Conservation (phyloP, 2,329 filamentous ascomycete genomes). For the Aspergillus sp. region DNA sequence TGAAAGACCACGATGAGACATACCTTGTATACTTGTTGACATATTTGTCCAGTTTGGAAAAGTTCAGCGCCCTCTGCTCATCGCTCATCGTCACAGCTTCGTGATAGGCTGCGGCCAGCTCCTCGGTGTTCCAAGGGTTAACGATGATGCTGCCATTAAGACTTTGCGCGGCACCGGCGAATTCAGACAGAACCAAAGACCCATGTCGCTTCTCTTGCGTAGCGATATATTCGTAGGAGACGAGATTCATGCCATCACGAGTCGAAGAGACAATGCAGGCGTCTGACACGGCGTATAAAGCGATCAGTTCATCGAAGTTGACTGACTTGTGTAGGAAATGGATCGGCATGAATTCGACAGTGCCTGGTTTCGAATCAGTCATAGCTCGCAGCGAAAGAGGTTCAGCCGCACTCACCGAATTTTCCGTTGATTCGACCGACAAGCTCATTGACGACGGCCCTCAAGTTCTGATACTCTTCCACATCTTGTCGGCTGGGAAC, state of each 20-base stretch:
- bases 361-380: constrained; percentile 57
- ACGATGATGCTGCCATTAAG: constrained; percentile 92
- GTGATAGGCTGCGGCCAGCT: constrained; percentile 89
- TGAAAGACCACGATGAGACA: constrained; percentile 15
- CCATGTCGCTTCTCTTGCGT: constrained; percentile 89
- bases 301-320: constrained; percentile 90
- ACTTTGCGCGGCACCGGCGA: constrained; percentile 92
- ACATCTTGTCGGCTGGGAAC: constrained; percentile 94
- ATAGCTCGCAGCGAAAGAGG: not conserved
- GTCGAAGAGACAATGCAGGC: constrained; percentile 91
- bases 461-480: constrained; percentile 95
- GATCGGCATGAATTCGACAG: constrained; percentile 98
- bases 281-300: constrained; percentile 89
- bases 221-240: constrained; percentile 97
- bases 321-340: constrained; percentile 98
- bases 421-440: constrained; percentile 96
- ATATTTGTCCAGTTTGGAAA: constrained; percentile 89
- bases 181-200: constrained; percentile 93
- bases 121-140: constrained; percentile 98
- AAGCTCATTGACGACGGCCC: constrained; percentile 93
- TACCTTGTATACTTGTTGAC: constrained; percentile 94
- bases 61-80: constrained; percentile 84
- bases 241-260: constrained; percentile 98
- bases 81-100: constrained; percentile 96
- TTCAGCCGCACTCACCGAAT: constrained; percentile 22